A percentile compares a stretch with the other conserved stretches of the same genome.
phyloP scores from a whole-genome alignment of 768 basidiomycete species.

The Sarcodon aspratus region DNA sequence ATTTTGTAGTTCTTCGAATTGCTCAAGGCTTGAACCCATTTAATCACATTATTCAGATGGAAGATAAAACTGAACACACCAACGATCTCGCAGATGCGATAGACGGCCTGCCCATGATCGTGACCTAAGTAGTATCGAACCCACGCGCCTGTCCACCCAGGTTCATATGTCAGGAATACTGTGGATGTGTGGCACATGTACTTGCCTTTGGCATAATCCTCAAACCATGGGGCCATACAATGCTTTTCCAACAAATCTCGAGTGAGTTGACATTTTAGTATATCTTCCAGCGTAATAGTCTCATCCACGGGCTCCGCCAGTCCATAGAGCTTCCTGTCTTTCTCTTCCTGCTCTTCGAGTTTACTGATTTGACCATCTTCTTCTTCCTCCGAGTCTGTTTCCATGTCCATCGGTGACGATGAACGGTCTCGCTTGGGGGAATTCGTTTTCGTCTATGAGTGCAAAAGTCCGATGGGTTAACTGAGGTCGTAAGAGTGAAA shows the following conservation, averaged over 20 bases:
- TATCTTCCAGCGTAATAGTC: slow-evolving; percentile 41
- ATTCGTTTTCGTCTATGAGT: slow-evolving; percentile 29
- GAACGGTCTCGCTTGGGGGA: slow-evolving; percentile 64
- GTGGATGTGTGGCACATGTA: not conserved
- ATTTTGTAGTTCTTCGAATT: slow-evolving; percentile 63
- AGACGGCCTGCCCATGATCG: slow-evolving; percentile 44
- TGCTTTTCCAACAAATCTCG: slow-evolving; percentile 63
- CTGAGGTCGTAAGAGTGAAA: not conserved
- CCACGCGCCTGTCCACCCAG: slow-evolving; percentile 50
- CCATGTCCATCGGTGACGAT: slow-evolving; percentile 79
- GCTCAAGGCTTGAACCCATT: slow-evolving; percentile 21
- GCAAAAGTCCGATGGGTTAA: slow-evolving; percentile 9
- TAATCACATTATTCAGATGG: slow-evolving; percentile 1
- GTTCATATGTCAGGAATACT: slow-evolving; percentile 2
- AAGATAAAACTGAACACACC: slow-evolving; percentile 39
- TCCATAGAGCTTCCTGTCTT: slow-evolving; percentile 37
- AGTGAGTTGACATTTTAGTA: slow-evolving; percentile 52
- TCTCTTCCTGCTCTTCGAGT: slow-evolving; percentile 64
- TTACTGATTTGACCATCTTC: slow-evolving; percentile 69
- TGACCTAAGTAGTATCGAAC: slow-evolving; percentile 75
- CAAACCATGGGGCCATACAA: slow-evolving; percentile 74
- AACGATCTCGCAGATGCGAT: slow-evolving; percentile 72
- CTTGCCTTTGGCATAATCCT: slow-evolving; percentile 69
- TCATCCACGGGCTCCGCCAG: slow-evolving; percentile 31
- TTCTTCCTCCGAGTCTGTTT: slow-evolving; percentile 70